Conservation (phyloP, 2,329 filamentous ascomycete species). For the Fusarium drepaniforme region DNA sequence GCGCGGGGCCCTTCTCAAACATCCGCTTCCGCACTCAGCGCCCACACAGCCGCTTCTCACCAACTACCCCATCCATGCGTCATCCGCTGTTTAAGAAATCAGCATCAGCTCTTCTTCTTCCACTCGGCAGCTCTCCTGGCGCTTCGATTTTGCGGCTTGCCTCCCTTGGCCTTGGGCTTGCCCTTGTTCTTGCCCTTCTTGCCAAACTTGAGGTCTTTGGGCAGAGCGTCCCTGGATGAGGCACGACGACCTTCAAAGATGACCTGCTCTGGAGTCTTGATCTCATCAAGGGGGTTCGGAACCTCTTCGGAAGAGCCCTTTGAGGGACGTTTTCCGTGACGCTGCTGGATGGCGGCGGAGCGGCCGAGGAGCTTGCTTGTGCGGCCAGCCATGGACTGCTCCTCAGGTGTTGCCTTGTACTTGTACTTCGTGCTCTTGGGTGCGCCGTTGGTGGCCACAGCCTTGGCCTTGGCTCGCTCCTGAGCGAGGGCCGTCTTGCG, state of each 20-base stretch:
- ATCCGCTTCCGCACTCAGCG: constrained; percentile 8
- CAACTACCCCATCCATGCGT: constrained; percentile 4
- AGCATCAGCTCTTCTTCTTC: constrained; percentile 54
- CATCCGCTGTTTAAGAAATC: constrained; percentile 2
- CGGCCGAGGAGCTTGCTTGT: constrained; percentile 80
- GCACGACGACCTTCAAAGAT: constrained; percentile 88
- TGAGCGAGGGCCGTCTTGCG: constrained; percentile 68
- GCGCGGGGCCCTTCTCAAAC: constrained; percentile 23
- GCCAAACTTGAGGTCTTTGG: constrained; percentile 71
- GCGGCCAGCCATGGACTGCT: constrained; percentile 79
- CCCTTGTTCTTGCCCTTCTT: constrained; percentile 64
- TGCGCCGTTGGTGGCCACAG: constrained; percentile 52
- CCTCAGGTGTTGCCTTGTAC: constrained; percentile 76
- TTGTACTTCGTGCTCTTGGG: constrained; percentile 68
- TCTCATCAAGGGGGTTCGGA: constrained; percentile 15
- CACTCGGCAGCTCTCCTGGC: constrained; percentile 57
- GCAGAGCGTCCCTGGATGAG: constrained; percentile 73
- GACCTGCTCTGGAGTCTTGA: constrained; percentile 75
- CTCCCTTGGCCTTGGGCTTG: constrained; percentile 60
- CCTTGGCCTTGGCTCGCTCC: constrained; percentile 47
- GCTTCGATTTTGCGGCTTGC: constrained; percentile 53
- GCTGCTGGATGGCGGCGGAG: constrained; percentile 68
- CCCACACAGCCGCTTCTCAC: constrained; percentile 14
- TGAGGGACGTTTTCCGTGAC: constrained; percentile 43
- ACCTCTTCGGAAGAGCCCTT: constrained; percentile 39